Evolutionary conservation across 2,329 filamentous ascomycete species (phyloP), one percentile per base, ranked within the genome.

Genomic region (Cladosporium sp.): DNA sequence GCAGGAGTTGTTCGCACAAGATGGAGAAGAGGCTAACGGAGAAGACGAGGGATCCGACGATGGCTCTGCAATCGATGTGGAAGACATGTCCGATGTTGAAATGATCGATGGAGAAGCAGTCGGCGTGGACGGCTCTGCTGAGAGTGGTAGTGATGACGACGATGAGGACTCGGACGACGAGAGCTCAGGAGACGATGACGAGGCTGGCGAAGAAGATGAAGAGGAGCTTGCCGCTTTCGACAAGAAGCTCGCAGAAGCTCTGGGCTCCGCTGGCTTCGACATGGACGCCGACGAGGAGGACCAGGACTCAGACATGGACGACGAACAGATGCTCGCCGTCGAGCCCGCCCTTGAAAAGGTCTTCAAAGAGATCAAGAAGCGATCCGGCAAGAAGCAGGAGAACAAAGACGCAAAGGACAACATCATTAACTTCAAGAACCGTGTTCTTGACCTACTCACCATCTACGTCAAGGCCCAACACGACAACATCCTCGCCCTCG

Each of bases 341-440:
- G 93, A 97, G 67, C 83, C 83, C 10, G 88, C 93, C 68, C 83
- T 99, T 3, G 84, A 86, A 51, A 89, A 90, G 62, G 90, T 97
- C 61, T 95, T 97, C 80, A 85, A 86, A 63, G 86, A 92, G 63
- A 85, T 87, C 49, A 87, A 90, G 71, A 78, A 77, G 15, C 76
- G 78, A 15, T 64, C 64, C 36, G 86, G 81, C 70, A 87, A 88
- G 69, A 94, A 92, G 76, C 89, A 92, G 73, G 87, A 94, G 68
- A 88, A 89, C 66, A 90, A 90, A 69, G 88, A 93, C 60, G 92
- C 93, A 56, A 94, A 90, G 70, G 89, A 93, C 64, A 91, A 86
- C 19, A 90, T 97, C 69, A 78, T 96, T 67, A 92, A 93, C 74
- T 96, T 99, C 81, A 99, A 99, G 78, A 90, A 90, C 73, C 89